Conservation (phyloP, 495 filamentous ascomycete genomes). For the Letharia lupina region DNA sequence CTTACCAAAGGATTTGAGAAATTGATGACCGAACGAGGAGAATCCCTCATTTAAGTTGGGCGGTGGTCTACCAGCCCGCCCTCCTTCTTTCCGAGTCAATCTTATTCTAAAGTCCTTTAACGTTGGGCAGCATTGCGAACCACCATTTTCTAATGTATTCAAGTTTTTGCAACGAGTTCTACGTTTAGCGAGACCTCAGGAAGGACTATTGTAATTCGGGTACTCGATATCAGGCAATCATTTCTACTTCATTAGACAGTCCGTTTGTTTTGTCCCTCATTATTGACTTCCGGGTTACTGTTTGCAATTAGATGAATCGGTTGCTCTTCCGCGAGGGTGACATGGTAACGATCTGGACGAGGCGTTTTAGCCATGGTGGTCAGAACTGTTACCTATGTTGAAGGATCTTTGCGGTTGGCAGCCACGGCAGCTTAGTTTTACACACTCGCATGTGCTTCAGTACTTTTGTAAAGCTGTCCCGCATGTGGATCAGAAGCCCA, state of each 20-base stretch:
- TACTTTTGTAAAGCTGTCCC: too few species aligned
- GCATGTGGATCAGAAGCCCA: too few species aligned
- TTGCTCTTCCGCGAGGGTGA: background rate
- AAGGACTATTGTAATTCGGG: background rate
- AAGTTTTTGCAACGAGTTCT: background rate
- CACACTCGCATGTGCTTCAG: too few species aligned
- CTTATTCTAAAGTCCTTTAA: background rate
- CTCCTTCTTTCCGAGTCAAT: background rate
- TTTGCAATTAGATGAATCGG: background rate
- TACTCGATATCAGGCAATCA: background rate
- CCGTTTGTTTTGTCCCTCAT: background rate
- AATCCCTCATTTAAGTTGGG: background rate
- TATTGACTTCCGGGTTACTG: background rate
- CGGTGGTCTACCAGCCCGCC: background rate
- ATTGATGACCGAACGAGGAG: background rate
- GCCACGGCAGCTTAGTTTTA: too few species aligned
- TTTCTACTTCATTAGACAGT: background rate
- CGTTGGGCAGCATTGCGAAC: background rate
- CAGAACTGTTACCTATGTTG: background rate
- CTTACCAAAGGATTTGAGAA: constrained; percentile 7
- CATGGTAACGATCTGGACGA: background rate
- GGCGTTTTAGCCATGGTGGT: background rate
- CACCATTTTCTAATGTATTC: background rate
- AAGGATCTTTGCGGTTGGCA: too few species aligned
- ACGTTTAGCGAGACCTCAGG: background rate